Evolutionary conservation across 768 basidiomycete species (phyloP).

Genomic region (Phanerochaete carnosa): DNA sequence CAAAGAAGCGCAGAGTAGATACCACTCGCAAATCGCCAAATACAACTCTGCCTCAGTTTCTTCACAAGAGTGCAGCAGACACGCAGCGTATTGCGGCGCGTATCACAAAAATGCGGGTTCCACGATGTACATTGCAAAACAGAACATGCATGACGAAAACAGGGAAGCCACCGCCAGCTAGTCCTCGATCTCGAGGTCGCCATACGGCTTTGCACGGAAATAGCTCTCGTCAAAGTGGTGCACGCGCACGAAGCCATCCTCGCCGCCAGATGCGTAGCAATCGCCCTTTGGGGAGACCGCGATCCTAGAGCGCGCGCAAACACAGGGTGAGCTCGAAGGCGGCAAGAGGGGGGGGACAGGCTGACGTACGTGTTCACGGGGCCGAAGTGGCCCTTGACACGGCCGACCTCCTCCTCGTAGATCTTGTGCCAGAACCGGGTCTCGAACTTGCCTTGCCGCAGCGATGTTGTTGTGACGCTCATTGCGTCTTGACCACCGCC

Average conservation of each 20-base stretch:
- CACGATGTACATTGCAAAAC: neutral
- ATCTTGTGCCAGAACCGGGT: conserved; percentile 97
- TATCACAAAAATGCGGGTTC: neutral
- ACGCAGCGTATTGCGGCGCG: neutral
- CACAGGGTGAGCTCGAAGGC: no score
- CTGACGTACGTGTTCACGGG: conserved; percentile 93
- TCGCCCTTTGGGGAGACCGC: conserved; percentile 89
- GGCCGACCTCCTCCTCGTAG: conserved; percentile 94
- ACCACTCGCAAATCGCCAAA: no score
- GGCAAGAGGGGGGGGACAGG: neutral
- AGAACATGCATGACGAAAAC: neutral
- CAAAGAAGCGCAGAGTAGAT: conserved; percentile 15
- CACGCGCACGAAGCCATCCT: conserved; percentile 92
- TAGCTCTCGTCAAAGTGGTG: conserved; percentile 95
- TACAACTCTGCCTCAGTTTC: no score
- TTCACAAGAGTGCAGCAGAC: neutral
- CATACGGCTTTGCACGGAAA: conserved; percentile 88
- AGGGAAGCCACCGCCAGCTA: conserved; percentile 21
- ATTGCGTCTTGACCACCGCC: conserved; percentile 99
- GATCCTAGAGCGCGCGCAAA: no score
- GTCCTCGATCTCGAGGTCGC: conserved; percentile 76
- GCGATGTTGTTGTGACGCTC: conserved; percentile 92
- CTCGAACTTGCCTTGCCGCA: conserved; percentile 96
- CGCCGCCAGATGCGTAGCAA: conserved; percentile 90
- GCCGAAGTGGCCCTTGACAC: conserved; percentile 97